Conservation (phyloP, 257 asterid genomes). For the Solanum acaule region DNA sequence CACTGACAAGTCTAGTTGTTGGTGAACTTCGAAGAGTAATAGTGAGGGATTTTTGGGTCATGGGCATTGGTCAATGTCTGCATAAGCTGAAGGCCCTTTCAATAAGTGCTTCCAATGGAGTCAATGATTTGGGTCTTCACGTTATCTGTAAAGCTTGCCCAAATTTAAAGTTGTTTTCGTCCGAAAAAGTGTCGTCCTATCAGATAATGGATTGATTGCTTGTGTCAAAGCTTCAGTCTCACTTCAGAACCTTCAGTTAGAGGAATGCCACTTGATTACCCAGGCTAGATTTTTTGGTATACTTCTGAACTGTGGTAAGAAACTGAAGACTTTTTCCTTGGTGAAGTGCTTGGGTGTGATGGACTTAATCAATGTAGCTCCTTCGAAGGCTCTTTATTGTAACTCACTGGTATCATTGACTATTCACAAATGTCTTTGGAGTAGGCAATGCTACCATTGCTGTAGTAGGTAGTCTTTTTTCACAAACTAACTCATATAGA, state of each 20-base stretch:
- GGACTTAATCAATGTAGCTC: slow-evolving; percentile 26
- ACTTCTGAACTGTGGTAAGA: slow-evolving; percentile 43
- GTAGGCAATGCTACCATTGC: slow-evolving; percentile 37
- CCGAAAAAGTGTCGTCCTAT: slow-evolving; percentile 41
- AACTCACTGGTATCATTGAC: slow-evolving; percentile 47
- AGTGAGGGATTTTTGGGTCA: slow-evolving; percentile 85
- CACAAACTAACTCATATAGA: slow-evolving; percentile 42
- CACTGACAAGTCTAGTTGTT: background rate
- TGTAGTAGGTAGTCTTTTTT: slow-evolving; percentile 40
- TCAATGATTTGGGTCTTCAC: slow-evolving; percentile 58
- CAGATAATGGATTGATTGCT: slow-evolving; percentile 58
- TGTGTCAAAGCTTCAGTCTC: slow-evolving; percentile 44
- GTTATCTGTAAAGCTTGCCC: slow-evolving; percentile 63
- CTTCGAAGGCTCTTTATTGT: slow-evolving; percentile 20
- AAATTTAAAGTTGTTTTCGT: slow-evolving; percentile 39
- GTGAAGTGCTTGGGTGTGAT: slow-evolving; percentile 59
- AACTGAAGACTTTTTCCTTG: slow-evolving; percentile 49
- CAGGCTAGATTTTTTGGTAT: slow-evolving; percentile 51
- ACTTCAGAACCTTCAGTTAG: slow-evolving; percentile 54
- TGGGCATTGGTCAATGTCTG: slow-evolving; percentile 78
- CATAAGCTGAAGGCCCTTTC: slow-evolving; percentile 52
- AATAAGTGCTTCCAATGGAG: slow-evolving; percentile 56
- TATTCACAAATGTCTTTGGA: slow-evolving; percentile 59
- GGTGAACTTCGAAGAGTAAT: background rate
- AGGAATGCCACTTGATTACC: slow-evolving; percentile 66